Evolutionary conservation across 2,329 filamentous ascomycete genomes (phyloP).

Genomic region (Colletotrichum destructivum): DNA sequence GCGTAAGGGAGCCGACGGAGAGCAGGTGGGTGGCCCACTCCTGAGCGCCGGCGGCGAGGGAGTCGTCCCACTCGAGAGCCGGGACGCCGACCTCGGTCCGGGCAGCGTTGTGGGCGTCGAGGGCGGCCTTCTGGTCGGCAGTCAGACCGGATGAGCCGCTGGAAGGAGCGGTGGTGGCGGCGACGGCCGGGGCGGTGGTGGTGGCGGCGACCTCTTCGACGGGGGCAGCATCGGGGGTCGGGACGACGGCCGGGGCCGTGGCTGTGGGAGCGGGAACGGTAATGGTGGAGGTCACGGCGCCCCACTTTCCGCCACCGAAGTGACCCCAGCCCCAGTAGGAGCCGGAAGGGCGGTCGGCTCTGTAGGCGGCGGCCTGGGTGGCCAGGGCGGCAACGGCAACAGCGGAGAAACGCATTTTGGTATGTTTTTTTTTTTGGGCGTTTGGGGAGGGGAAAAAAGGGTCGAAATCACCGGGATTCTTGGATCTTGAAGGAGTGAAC

Average conservation of each 20-base stretch:
- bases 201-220: constrained; percentile 36
- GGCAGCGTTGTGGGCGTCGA: constrained; percentile 42
- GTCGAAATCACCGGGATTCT: constrained; percentile 37
- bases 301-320: constrained; percentile 3
- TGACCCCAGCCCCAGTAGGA: constrained; percentile 37
- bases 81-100: constrained; percentile 38
- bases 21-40: constrained; percentile 39
- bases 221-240: constrained; percentile 44
- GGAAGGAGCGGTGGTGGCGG: constrained; percentile 23
- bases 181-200: constrained; percentile 39
- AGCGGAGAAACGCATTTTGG: constrained; percentile 42
- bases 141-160: constrained; percentile 35
- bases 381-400: constrained; percentile 37
- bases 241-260: constrained; percentile 31
- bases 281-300: constrained; percentile 15
- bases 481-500: constrained; percentile 25
- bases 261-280: constrained; percentile 16
- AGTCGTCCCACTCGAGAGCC: constrained; percentile 46
- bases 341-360: constrained; percentile 9
- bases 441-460: not conserved
- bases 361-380: constrained; percentile 38
- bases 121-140: constrained; percentile 37
- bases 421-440: not conserved
- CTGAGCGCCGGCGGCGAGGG: constrained; percentile 48
- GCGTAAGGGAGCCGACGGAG: constrained; percentile 40